Evolutionary conservation across 2,329 filamentous ascomycete genomes (phyloP).

Genomic region (Fusarium sulawesiense): DNA sequence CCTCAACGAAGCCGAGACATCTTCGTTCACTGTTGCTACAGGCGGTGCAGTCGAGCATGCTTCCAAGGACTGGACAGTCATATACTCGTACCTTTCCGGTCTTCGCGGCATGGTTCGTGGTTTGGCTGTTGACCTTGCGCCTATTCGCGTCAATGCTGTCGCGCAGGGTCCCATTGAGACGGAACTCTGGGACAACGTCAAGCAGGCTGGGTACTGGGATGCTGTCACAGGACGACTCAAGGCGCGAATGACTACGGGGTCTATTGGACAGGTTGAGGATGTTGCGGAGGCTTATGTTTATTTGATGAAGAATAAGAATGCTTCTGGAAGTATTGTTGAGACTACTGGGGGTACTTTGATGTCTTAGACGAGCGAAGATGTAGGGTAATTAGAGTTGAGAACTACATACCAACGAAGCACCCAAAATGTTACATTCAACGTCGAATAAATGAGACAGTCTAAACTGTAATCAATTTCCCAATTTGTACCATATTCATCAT

Average conservation of each 20-base stretch:
- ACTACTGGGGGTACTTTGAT: conserved; percentile 37
- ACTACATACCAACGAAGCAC: neutral
- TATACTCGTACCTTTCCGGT: conserved; percentile 28
- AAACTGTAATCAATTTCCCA: no score
- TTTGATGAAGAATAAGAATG: conserved; percentile 40
- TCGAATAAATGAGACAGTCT: no score
- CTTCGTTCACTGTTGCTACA: conserved; percentile 34
- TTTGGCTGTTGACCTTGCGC: conserved; percentile 35
- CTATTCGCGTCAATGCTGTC: conserved; percentile 36
- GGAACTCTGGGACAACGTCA: conserved; percentile 32
- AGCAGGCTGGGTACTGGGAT: conserved; percentile 33
- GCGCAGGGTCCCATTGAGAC: conserved; percentile 32
- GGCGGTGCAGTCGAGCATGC: conserved; percentile 31
- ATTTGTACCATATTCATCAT: neutral
- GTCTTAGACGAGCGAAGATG: conserved; percentile 14
- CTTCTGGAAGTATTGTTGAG: conserved; percentile 36
- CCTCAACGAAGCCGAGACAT: conserved; percentile 19
- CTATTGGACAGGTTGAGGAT: conserved; percentile 33
- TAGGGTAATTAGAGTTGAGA: neutral
- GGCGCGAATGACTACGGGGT: conserved; percentile 29
- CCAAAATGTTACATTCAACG: neutral
- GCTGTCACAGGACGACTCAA: conserved; percentile 24
- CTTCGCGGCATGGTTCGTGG: conserved; percentile 32
- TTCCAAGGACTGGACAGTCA: conserved; percentile 30
- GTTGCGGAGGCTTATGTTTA: conserved; percentile 40